phyloP scores from a whole-genome alignment of 352 stramenopile genomes.

The Globisporangium mamillatum region DNA sequence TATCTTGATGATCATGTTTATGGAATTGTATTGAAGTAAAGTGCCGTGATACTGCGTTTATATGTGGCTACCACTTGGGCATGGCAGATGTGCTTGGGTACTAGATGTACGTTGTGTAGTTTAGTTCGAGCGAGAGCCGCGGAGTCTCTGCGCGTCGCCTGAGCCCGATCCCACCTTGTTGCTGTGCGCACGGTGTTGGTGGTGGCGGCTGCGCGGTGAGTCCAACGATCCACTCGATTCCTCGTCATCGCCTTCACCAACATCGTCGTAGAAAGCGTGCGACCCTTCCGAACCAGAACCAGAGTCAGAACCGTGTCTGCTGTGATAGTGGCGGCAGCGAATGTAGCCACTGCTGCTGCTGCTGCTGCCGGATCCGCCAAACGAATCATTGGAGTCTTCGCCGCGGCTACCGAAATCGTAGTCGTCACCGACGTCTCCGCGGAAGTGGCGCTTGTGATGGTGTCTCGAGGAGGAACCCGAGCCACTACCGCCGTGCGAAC shows the following conservation, averaged over 20 bases:
- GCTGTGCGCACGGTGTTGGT: too few species aligned
- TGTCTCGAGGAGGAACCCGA: not conserved
- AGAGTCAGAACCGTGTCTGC: not conserved
- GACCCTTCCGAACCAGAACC: not conserved
- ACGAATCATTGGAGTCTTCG: not conserved
- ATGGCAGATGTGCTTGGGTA: too few species aligned
- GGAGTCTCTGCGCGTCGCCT: too few species aligned
- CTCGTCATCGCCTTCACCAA: not conserved
- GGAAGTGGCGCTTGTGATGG: not conserved
- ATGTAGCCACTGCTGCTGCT: too few species aligned
- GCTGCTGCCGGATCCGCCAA: not conserved
- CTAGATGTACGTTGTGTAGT: too few species aligned
- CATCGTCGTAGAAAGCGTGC: not conserved
- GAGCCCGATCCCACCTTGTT: too few species aligned
- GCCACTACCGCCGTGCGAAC: not conserved
- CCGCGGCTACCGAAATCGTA: not conserved
- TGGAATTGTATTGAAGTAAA: too few species aligned
- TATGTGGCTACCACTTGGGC: too few species aligned
- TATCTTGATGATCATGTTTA: too few species aligned
- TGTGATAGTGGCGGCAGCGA: not conserved
- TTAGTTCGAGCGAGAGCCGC: too few species aligned
- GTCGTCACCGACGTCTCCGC: conserved; percentile 2
- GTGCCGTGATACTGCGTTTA: too few species aligned
- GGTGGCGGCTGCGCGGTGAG: too few species aligned
- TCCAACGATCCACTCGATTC: not conserved